Evolutionary conservation across 805 yeast genomes (phyloP).

Genomic region (Metschnikowia noctiluminum): DNA sequence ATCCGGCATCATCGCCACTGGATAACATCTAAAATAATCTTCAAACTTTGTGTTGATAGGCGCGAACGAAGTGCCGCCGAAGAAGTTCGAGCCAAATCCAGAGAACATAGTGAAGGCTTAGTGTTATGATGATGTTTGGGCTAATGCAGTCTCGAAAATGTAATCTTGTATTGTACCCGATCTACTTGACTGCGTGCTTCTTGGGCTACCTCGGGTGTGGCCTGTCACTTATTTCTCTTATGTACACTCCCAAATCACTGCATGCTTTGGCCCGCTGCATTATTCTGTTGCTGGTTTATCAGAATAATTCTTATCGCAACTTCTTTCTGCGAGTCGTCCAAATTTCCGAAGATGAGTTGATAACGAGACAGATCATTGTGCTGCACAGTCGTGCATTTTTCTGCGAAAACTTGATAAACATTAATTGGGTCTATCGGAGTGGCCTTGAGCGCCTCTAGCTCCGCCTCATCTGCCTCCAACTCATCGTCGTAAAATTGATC

Average conservation of each 20-base stretch:
- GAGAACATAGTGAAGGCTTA: slow-evolving; percentile 31
- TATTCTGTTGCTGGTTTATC: slow-evolving; percentile 18
- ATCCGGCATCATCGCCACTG: slow-evolving; percentile 87
- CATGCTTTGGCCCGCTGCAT: slow-evolving; percentile 6
- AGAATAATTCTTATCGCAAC: slow-evolving; percentile 28
- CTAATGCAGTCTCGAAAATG: too few relatives aligned
- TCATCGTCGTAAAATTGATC: slow-evolving; percentile 24
- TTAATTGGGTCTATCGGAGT: slow-evolving; percentile 78
- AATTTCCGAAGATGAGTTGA: slow-evolving; percentile 42
- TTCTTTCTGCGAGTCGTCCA: slow-evolving; percentile 34
- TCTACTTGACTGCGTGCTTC: not conserved
- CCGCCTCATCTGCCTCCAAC: slow-evolving; percentile 63
- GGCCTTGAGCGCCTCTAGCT: slow-evolving; percentile 77
- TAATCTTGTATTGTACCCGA: too few relatives aligned
- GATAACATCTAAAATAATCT: slow-evolving; percentile 89
- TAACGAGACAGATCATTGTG: slow-evolving; percentile 47
- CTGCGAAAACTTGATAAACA: slow-evolving; percentile 63
- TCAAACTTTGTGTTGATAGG: slow-evolving; percentile 52
- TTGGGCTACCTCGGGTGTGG: not conserved
- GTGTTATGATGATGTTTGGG: not conserved
- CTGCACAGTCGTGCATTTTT: slow-evolving; percentile 48
- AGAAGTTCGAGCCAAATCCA: slow-evolving; percentile 39
- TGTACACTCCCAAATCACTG: slow-evolving; percentile 4
- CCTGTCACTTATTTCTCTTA: not conserved
- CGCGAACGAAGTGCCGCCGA: slow-evolving; percentile 33